Evolutionary conservation across 2,329 filamentous ascomycete species (phyloP), one percentile per base, ranked within the genome.

Genomic region (Penicillium hesseltinei): DNA sequence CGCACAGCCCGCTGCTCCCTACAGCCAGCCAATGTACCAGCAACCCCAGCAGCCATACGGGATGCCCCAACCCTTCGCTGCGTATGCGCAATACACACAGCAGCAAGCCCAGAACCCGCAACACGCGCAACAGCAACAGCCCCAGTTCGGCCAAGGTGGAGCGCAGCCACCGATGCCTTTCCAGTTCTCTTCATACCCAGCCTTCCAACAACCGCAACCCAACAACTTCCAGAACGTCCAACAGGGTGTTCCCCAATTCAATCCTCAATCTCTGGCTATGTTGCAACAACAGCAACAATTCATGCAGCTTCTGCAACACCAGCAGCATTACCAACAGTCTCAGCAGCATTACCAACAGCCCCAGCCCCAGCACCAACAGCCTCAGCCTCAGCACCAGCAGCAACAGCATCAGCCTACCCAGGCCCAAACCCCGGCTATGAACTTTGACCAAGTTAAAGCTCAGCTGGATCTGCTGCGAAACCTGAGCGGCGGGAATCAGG

Each of bases 181-280:
- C 57, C 76, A 75, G 48, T 69, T 73, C 45, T 74, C 75, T 15
- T 33, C 31, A 45, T 45, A 33, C 27, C 29, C 50, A 17, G 40
- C 19, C n/a, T 72, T 76, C 51, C 71, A 74, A 49, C 74, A 71
- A 57, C 63, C 66, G 50, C 77, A 75, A 61, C 82, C 80, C 61
- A 75, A 81, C 50, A 71, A 77, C 7, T 73, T 74, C 54, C 69
- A 67, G 35, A 67, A 75, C 40, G 68, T 77, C 17, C 70, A 74
- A 36, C 70, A 71, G 45, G 75, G 79, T 60, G 75, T 80, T n/a
- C n/a, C 46, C 10, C 83, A 83, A 62, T 79, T 85, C 58, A 86
- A 85, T 62, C 84, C 84, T 4, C 79, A 81, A 1, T 82, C 87
- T 67, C 77, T 87, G 57, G 79, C 81, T 61, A 69, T 69, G 21